phyloP scores from a whole-genome alignment of 306 rosid species.

The Prunus davidiana region DNA sequence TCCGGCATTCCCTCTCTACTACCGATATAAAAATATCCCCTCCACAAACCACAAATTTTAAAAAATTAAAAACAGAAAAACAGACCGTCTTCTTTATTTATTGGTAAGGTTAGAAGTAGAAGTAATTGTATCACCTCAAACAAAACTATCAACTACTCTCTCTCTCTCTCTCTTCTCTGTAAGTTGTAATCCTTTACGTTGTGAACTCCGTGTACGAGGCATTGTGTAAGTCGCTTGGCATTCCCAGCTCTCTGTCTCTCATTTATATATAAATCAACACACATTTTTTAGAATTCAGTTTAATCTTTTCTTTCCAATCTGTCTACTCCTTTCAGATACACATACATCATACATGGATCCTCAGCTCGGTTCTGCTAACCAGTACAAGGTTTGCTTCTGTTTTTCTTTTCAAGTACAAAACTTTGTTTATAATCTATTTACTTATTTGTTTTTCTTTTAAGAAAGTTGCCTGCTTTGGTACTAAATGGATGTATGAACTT shows the following conservation, averaged over 20 bases:
- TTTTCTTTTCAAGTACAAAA: not conserved
- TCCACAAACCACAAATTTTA: not conserved
- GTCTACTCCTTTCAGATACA: conserved; percentile 7
- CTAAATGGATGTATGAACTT: not conserved
- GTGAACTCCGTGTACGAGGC: conserved; percentile 33
- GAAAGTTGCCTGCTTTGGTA: not conserved
- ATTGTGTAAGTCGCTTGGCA: conserved; percentile 31
- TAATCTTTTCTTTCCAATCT: not conserved
- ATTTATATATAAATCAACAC: not conserved
- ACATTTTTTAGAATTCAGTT: not conserved
- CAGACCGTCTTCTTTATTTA: not conserved
- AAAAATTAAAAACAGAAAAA: not conserved
- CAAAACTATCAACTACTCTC: conserved; percentile 20
- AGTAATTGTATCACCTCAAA: not conserved
- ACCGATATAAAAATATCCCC: not conserved
- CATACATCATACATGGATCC: conserved; percentile 45
- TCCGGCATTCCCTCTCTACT: conserved; percentile 29
- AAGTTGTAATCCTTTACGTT: conserved; percentile 11
- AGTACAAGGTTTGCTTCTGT: conserved; percentile 24
- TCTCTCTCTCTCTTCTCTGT: not conserved
- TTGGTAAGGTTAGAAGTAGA: not conserved
- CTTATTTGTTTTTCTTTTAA: not conserved
- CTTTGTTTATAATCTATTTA: not conserved
- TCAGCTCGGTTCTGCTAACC: conserved; percentile 28
- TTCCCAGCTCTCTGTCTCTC: not conserved